Conservation (phyloP, 2,329 filamentous ascomycete species). For the Colletotrichum tofieldiae region DNA sequence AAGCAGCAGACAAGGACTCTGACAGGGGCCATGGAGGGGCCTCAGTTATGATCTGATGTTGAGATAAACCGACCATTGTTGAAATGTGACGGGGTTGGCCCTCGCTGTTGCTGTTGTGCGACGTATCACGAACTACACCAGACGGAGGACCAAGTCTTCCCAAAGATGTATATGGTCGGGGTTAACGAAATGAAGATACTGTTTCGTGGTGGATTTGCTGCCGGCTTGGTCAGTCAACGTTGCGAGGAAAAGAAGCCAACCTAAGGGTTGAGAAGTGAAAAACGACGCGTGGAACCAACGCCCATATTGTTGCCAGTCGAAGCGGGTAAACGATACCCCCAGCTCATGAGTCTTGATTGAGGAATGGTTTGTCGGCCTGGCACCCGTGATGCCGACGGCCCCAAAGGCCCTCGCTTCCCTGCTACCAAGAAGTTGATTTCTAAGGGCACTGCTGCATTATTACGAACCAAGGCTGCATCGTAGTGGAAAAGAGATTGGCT, state of each 20-base stretch:
- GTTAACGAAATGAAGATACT: slow-evolving; percentile 7
- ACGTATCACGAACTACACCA: slow-evolving; percentile 28
- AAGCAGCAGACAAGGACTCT: slow-evolving; percentile 14
- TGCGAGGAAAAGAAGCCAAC: neutral
- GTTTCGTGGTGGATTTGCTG: neutral
- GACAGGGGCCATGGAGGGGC: slow-evolving; percentile 1
- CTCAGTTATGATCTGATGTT: slow-evolving; percentile 14
- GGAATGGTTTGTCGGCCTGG: neutral
- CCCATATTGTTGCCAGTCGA: neutral
- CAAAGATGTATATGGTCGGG: neutral
- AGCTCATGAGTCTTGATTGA: neutral
- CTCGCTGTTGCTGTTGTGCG: slow-evolving; percentile 4
- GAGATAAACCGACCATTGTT: slow-evolving; percentile 7
- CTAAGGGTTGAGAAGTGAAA: slow-evolving; percentile 8
- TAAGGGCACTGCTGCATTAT: neutral
- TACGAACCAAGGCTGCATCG: neutral
- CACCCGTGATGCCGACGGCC: neutral
- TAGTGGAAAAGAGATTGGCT: neutral
- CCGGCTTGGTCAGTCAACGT: neutral
- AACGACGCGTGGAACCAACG: slow-evolving; percentile 4
- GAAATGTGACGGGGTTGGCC: slow-evolving; percentile 22
- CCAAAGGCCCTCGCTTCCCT: neutral
- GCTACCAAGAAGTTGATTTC: neutral
- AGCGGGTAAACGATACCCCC: neutral
- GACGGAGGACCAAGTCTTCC: neutral